Evolutionary conservation across 2,329 filamentous ascomycete genomes (phyloP), one percentile per base, ranked within the genome.

Genomic region (Didymella segeticola): DNA sequence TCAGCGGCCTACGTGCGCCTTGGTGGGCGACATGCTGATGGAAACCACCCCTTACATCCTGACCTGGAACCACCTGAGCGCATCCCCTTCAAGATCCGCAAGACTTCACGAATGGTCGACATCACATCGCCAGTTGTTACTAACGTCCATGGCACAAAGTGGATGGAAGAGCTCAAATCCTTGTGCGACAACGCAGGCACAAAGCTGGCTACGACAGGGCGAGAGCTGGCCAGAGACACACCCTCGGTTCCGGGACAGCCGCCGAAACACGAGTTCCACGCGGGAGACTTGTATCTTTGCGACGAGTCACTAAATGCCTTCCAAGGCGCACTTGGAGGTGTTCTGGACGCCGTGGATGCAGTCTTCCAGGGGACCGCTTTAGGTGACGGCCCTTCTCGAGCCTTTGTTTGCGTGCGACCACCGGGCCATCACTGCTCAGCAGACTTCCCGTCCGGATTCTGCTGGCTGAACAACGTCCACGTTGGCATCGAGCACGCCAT

Each of bases 381-480:
- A 34, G 74, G 77, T 2, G 76, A 78, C 3, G 83, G 86, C 6
- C 87, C 89, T 19, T 86, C 83, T 38, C 86, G 91, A 49, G 92
- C 93, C 0, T 99, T 99, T 72, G 91, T 98, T 43, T 93, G 89
- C 23, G 89, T 98, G 43, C 87, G 95, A 26, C 95, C 95, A 4
- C 95, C 95, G 0, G 95, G 95, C 1, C 95, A 99, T 71, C 95
- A 99, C 71, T 99, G 95, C 76, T 96, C 93, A 2, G 86, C 91
- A 4, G 86, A 89, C 43, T 88, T 89, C 65, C 95, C 95, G 0
- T 97, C 93, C 2, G 95, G 95, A 0, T 99, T 99, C 71, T 99
- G 95, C 78, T 99, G 95, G 93, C 79, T 99, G 43, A 99, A 99
- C 75, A 99, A 99, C 70, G 92, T 99, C 0, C 93, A 98, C 70